Conservation (phyloP, 306 rosid genomes). For the Mucuna pruriens region DNA sequence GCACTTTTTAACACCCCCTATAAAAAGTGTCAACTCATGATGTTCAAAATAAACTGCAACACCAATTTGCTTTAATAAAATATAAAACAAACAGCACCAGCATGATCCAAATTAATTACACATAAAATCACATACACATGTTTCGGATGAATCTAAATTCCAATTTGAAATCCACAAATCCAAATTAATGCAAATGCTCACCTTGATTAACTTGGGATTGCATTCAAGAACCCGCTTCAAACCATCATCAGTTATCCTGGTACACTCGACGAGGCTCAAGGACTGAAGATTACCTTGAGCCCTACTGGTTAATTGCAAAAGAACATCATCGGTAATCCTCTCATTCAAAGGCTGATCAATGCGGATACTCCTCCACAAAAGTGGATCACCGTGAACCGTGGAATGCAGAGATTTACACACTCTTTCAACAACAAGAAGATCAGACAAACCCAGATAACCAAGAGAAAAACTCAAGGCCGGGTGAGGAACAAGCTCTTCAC, state of each 20-base stretch:
- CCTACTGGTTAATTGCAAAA: constrained; percentile 62
- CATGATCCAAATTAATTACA: neutral
- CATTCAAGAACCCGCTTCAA: constrained; percentile 75
- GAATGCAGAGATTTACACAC: constrained; percentile 72
- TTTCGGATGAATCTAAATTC: neutral
- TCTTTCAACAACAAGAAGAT: constrained; percentile 70
- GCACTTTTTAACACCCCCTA: neutral
- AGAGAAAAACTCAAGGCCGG: constrained; percentile 61
- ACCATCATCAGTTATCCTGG: constrained; percentile 86
- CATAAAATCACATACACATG: constrained; percentile 1
- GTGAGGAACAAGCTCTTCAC: constrained; percentile 57
- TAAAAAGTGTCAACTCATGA: neutral
- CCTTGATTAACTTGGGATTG: constrained; percentile 79
- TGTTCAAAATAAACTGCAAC: neutral
- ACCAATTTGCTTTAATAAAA: constrained; percentile 16
- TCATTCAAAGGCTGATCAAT: constrained; percentile 84
- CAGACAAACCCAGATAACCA: constrained; percentile 64
- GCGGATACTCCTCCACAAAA: constrained; percentile 76
- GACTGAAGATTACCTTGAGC: constrained; percentile 80
- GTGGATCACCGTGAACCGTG: constrained; percentile 62
- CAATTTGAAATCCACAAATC: constrained; percentile 20
- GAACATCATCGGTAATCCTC: constrained; percentile 83
- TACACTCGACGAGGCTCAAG: constrained; percentile 85
- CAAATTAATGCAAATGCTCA: constrained; percentile 48
- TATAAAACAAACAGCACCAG: constrained; percentile 19